Percentiles rank a stretch among this genome's conserved stretches.
These are phyloP conservation scores for Lecanoromycetidae sp. DNA, from an alignment of 2,329 filamentous ascomycete species.

Conservation along the genomic window DNA sequence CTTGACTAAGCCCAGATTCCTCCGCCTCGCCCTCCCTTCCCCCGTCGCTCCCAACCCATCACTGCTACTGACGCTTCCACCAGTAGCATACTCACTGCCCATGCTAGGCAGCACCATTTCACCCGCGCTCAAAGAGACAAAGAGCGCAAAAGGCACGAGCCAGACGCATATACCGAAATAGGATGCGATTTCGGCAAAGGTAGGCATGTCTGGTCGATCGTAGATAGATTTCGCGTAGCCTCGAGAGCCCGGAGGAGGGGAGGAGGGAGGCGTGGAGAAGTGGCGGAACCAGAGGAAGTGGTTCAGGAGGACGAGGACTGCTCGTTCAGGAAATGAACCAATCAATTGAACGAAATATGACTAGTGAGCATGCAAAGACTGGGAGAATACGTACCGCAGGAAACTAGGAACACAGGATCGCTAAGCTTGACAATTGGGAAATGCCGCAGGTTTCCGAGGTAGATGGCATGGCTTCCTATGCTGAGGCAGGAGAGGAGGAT, in stretches of 20 bases:
- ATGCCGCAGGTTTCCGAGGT: slow-evolving; percentile 70
- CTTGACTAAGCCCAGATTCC: slow-evolving; percentile 50
- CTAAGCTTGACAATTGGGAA: slow-evolving; percentile 71
- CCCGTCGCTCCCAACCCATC: slow-evolving; percentile 25
- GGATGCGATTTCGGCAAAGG: slow-evolving; percentile 86
- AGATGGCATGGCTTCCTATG: slow-evolving; percentile 69
- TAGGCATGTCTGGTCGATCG: slow-evolving; percentile 55
- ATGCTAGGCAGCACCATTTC: slow-evolving; percentile 93
- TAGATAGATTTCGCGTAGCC: slow-evolving; percentile 30
- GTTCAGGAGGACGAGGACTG: slow-evolving; percentile 72
- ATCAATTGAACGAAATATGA: too few species aligned
- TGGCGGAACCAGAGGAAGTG: slow-evolving; percentile 95
- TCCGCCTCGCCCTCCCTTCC: slow-evolving; percentile 37
- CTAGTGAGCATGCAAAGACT: too few species aligned
- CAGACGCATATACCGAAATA: slow-evolving; percentile 96
- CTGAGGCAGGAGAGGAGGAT: slow-evolving; percentile 61
- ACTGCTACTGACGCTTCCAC: slow-evolving; percentile 35
- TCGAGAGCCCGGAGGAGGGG: slow-evolving; percentile 21
- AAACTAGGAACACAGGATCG: slow-evolving; percentile 74
- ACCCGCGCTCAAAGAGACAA: slow-evolving; percentile 84
- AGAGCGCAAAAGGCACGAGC: slow-evolving; percentile 89
- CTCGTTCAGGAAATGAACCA: neutral
- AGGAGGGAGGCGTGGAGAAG: slow-evolving; percentile 52
- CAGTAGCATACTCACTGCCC: slow-evolving; percentile 60
- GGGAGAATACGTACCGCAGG: slow-evolving; percentile 54